These are phyloP conservation scores for Cryptococcus wingfieldii DNA, from an alignment of 1,284 basidiomycete species.

Conservation along the genomic window DNA sequence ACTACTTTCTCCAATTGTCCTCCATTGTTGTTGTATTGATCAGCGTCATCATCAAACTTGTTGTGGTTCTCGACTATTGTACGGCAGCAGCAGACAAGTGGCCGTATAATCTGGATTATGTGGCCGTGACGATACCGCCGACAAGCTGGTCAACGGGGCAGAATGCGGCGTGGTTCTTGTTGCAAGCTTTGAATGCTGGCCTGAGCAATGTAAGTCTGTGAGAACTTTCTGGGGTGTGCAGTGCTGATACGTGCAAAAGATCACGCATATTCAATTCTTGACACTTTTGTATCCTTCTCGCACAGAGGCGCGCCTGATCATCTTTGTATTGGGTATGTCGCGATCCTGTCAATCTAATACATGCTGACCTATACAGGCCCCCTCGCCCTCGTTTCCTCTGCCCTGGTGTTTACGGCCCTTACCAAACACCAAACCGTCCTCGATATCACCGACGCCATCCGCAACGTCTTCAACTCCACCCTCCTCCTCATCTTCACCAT, in stretches of 20 bases:
- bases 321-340: conserved; percentile 67
- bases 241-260: conserved; percentile 52
- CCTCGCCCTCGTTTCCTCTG: conserved; percentile 75
- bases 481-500: conserved; percentile 88
- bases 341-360: background rate
- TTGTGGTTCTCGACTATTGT: conserved; percentile 64
- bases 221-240: background rate
- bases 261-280: conserved; percentile 96
- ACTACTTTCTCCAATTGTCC: conserved; percentile 82
- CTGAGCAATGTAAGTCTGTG: conserved; percentile 67
- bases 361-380: conserved; percentile 57
- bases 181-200: conserved; percentile 79
- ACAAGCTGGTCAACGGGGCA: conserved; percentile 63
- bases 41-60: conserved; percentile 69
- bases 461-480: conserved; percentile 93
- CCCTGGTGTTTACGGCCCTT: conserved; percentile 79
- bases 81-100: conserved; percentile 65
- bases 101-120: conserved; percentile 94
- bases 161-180: conserved; percentile 75
- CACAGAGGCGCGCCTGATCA: conserved; percentile 85
- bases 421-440: conserved; percentile 53
- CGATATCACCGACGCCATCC: conserved; percentile 68
- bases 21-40: conserved; percentile 75
- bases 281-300: conserved; percentile 91
- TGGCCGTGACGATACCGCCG: conserved; percentile 75